phyloP scores from a whole-genome alignment of 23 red algal species.

The Gracilaria domingensis region DNA sequence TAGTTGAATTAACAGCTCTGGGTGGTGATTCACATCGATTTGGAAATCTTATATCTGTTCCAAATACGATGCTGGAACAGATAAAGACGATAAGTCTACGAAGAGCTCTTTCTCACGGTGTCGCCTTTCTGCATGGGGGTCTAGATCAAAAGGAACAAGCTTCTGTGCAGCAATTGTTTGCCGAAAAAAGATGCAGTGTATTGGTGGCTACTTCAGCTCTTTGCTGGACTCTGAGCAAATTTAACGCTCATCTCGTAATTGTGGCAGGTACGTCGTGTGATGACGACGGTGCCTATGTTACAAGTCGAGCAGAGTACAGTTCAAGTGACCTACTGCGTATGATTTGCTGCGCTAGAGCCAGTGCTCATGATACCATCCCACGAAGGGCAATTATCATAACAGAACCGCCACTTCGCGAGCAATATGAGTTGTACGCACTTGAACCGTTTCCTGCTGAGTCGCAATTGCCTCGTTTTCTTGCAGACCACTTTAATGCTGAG shows the following conservation, averaged over 20 bases:
- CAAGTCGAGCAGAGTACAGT: constrained; percentile 64
- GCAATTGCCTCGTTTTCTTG: constrained; percentile 58
- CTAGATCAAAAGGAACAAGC: constrained; percentile 60
- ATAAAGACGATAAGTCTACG: constrained; percentile 41
- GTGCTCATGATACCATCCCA: neutral
- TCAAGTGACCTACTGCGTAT: constrained; percentile 69
- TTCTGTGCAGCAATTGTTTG: constrained; percentile 74
- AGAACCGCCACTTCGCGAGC: constrained; percentile 49
- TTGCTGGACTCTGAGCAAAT: constrained; percentile 55
- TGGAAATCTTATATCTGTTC: constrained; percentile 9
- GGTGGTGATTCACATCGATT: constrained; percentile 37
- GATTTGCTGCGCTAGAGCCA: constrained; percentile 40
- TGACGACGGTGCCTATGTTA: constrained; percentile 39
- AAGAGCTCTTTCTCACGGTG: constrained; percentile 28
- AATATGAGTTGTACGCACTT: constrained; percentile 58
- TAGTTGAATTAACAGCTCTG: constrained; percentile 40
- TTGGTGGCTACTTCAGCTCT: constrained; percentile 75
- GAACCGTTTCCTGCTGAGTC: constrained; percentile 90
- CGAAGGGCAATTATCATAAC: constrained; percentile 67
- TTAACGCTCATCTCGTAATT: constrained; percentile 38
- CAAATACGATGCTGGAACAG: neutral
- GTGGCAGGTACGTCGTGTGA: constrained; percentile 70
- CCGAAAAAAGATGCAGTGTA: constrained; percentile 35
- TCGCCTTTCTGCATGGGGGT: constrained; percentile 81
- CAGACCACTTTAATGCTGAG: constrained; percentile 92